Conservation (phyloP, 2,329 filamentous ascomycete genomes). For the Claviceps sp. region DNA sequence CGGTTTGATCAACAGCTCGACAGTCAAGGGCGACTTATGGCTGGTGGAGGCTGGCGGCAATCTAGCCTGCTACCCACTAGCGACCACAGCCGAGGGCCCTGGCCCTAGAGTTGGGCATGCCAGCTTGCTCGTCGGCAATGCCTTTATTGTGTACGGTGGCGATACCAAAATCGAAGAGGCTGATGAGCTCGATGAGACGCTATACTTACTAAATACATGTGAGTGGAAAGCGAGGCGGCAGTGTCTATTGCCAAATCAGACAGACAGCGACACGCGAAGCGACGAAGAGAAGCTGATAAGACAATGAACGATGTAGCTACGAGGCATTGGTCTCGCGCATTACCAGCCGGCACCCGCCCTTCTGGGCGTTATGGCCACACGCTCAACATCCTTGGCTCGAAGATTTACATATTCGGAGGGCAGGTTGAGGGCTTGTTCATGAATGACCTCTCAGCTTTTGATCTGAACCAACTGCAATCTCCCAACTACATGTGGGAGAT, state of each 20-base stretch:
- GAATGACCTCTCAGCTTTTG: slow-evolving; percentile 92
- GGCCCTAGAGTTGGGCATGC: slow-evolving; percentile 90
- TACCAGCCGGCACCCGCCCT: slow-evolving; percentile 74
- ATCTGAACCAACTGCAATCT: slow-evolving; percentile 86
- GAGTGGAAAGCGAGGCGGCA: slow-evolving; percentile 26
- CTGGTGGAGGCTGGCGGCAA: slow-evolving; percentile 84
- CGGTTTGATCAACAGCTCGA: slow-evolving; percentile 84
- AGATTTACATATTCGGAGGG: slow-evolving; percentile 93
- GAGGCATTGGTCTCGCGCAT: slow-evolving; percentile 90
- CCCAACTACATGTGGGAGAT: slow-evolving; percentile 90
- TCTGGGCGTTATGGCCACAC: slow-evolving; percentile 92
- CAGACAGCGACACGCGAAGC: not conserved
- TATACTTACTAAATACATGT: slow-evolving; percentile 97
- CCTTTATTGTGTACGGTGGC: slow-evolving; percentile 96
- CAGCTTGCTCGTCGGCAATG: slow-evolving; percentile 89
- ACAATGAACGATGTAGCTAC: slow-evolving; percentile 48
- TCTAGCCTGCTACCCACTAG: slow-evolving; percentile 81
- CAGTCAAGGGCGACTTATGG: slow-evolving; percentile 95
- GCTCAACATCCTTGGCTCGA: slow-evolving; percentile 89
- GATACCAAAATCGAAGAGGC: slow-evolving; percentile 95
- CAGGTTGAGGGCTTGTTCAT: slow-evolving; percentile 97
- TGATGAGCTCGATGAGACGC: slow-evolving; percentile 82
- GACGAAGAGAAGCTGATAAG: slow-evolving; percentile 8
- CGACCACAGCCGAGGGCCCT: slow-evolving; percentile 85
- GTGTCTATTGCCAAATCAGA: not conserved